Conservation (phyloP, 768 basidiomycete genomes). For the Amanita subjunquillea region DNA sequence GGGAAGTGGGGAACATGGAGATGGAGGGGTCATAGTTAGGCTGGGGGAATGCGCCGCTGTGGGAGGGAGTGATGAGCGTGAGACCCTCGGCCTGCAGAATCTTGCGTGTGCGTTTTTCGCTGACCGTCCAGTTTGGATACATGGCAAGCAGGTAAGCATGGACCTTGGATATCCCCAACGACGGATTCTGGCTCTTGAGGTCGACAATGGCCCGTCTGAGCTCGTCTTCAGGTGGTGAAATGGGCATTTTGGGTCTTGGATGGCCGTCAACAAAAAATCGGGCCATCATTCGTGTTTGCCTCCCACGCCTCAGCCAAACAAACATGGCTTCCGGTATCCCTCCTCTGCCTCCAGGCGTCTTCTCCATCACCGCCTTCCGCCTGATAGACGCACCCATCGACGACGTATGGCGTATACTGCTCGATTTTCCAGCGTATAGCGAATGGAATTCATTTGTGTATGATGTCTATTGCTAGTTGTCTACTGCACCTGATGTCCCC, state of each 20-base stretch:
- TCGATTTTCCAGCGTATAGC: conserved; percentile 39
- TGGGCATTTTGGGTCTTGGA: conserved; percentile 8
- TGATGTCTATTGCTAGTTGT: neutral
- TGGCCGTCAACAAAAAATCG: neutral
- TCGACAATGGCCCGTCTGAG: conserved; percentile 44
- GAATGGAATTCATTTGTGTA: conserved; percentile 23
- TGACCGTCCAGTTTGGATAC: conserved; percentile 66
- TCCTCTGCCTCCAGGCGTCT: conserved; percentile 21
- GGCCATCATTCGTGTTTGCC: neutral
- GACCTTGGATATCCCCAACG: conserved; percentile 63
- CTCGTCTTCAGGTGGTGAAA: conserved; percentile 51
- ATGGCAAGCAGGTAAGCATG: conserved; percentile 48
- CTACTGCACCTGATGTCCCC: neutral
- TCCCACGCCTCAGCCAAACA: neutral
- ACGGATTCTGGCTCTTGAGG: conserved; percentile 48
- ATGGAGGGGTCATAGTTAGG: conserved; percentile 9
- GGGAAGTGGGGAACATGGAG: conserved; percentile 46
- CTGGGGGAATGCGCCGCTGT: neutral
- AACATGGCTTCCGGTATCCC: conserved; percentile 11
- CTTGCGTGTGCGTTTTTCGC: conserved; percentile 75
- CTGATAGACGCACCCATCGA: conserved; percentile 41
- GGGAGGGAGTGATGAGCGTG: conserved; percentile 17
- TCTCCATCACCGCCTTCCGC: conserved; percentile 23
- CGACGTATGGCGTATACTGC: conserved; percentile 36
- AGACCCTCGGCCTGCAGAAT: conserved; percentile 53